Base-by-base conservation (phyloP, 805 yeast species). In the Ogataea ramenticola region DNA sequence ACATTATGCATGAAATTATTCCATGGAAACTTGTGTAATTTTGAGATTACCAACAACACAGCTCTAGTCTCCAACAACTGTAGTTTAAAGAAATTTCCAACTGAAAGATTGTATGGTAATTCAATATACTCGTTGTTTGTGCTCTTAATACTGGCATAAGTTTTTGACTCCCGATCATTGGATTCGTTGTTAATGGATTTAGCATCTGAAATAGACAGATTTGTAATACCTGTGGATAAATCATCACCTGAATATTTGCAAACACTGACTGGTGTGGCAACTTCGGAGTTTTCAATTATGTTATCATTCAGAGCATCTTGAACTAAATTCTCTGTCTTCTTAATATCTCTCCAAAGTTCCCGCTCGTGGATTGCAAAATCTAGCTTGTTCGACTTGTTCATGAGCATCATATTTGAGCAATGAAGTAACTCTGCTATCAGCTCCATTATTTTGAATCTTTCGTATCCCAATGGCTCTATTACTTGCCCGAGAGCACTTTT, bases 1-100 rank as follows among this genome's bases (percentile, higher is more conserved):
- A 93, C 99, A 59, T 91, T 93, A 62, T 93, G 99, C 74, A 91
- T 77, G 57, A 93, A 93, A 59, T 93, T 93, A 61, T 93, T 93
- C 98, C 98, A 93, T 8, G 98, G 96, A 63, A 82, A 88, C 49
- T 75, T 68, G 52, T 88, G 77, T 53, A 93, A 80, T 68, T 85
- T 79, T 24, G 72, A 60, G 6, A 89, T 69, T 6, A 89, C 78
- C 22, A 74, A 70, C 14, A 78, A 68, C 29, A 90, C 70, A 43
- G 88, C 77, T 29, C 72, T 71, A 53, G 80, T 79, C 55, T 89
- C 95, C 42, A 82, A 72, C 16, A 93, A 67, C 47, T 84, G 80
- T 34, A 84, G 79, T 62, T 93, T 93, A 61, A 89, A 81, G 50
- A 68, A 74, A 58, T 93, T 97, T 12, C 98, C 99, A 32, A 87